Evolutionary conservation across 192 early-diverging fungal species (phyloP).

Genomic region (Rhizophagus sp.): DNA sequence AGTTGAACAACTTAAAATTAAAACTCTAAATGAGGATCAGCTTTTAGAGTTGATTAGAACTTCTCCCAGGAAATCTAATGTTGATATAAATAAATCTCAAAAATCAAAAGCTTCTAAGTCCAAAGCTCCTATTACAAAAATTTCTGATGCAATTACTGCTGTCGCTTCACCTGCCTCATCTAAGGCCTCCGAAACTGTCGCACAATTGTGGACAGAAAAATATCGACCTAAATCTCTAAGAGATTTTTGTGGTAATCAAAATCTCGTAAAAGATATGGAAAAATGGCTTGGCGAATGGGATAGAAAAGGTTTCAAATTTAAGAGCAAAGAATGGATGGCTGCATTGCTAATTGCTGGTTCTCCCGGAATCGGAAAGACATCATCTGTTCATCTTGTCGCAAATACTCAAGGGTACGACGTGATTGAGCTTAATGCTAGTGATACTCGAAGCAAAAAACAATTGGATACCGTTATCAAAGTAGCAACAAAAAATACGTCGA

Average conservation of each 20-base stretch:
- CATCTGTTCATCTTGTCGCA: conserved; percentile 88
- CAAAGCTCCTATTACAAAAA: background rate
- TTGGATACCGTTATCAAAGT: conserved; percentile 67
- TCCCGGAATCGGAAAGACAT: conserved; percentile 97
- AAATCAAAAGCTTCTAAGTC: conserved; percentile 19
- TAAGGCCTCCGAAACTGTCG: background rate
- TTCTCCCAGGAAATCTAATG: conserved; percentile 35
- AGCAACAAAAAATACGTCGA: conserved; percentile 51
- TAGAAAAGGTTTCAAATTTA: conserved; percentile 49
- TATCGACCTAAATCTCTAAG: conserved; percentile 78
- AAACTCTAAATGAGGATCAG: conserved; percentile 80
- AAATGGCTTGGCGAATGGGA: conserved; percentile 82
- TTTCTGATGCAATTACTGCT: background rate
- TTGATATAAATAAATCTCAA: background rate
- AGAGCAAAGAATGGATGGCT: conserved; percentile 51
- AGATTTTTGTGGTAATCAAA: conserved; percentile 90
- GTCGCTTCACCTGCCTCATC: background rate
- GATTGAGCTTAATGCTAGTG: conserved; percentile 97
- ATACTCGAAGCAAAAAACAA: conserved; percentile 85
- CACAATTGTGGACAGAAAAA: conserved; percentile 91
- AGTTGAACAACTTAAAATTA: conserved; percentile 65
- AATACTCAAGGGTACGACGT: conserved; percentile 77
- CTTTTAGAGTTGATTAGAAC: conserved; percentile 78
- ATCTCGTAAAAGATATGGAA: conserved; percentile 62
- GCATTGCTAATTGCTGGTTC: conserved; percentile 90